Percentiles rank a stretch among this genome's conserved stretches.
Evolutionary conservation across 2,329 filamentous ascomycete genomes (phyloP).

Genomic region (Lanzia echinophila): DNA sequence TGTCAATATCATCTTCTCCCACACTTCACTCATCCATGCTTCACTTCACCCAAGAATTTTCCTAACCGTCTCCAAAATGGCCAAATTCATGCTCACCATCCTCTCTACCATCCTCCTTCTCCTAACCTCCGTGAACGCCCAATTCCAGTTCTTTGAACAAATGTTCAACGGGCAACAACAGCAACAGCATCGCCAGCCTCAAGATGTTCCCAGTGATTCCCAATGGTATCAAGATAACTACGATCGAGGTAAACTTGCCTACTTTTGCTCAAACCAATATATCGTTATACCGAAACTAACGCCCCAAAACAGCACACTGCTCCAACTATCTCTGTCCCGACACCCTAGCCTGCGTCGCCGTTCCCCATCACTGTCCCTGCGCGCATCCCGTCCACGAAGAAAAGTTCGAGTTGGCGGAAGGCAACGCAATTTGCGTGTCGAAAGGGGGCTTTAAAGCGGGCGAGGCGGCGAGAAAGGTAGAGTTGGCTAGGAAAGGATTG

Average conservation of each 20-base stretch:
- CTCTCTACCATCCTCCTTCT: slow-evolving; percentile 49
- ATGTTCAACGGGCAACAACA: slow-evolving; percentile 71
- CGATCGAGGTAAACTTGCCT: slow-evolving; percentile 48
- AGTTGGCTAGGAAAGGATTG: slow-evolving; percentile 72
- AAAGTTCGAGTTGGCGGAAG: slow-evolving; percentile 68
- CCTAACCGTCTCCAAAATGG: slow-evolving; percentile 15
- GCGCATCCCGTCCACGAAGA: slow-evolving; percentile 70
- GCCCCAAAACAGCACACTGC: slow-evolving; percentile 58
- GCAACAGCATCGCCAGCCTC: slow-evolving; percentile 45
- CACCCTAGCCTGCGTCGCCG: slow-evolving; percentile 90
- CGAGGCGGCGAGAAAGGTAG: slow-evolving; percentile 68
- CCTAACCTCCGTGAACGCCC: slow-evolving; percentile 55
- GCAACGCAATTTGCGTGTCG: slow-evolving; percentile 65
- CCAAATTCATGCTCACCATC: slow-evolving; percentile 28
- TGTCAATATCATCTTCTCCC: slow-evolving; percentile 6
- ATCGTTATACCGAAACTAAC: neutral
- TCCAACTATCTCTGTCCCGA: slow-evolving; percentile 91
- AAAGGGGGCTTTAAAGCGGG: slow-evolving; percentile 68
- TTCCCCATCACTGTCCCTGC: slow-evolving; percentile 96
- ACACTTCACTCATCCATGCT: neutral
- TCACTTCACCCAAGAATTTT: neutral
- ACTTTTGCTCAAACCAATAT: neutral
- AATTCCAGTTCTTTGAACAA: slow-evolving; percentile 97
- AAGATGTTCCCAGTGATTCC: slow-evolving; percentile 81
- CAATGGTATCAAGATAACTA: slow-evolving; percentile 69